Percentiles rank a stretch among this genome's conserved stretches.
Conservation (phyloP, 2,329 filamentous ascomycete genomes). For the Myriosclerotinia curreyana region DNA sequence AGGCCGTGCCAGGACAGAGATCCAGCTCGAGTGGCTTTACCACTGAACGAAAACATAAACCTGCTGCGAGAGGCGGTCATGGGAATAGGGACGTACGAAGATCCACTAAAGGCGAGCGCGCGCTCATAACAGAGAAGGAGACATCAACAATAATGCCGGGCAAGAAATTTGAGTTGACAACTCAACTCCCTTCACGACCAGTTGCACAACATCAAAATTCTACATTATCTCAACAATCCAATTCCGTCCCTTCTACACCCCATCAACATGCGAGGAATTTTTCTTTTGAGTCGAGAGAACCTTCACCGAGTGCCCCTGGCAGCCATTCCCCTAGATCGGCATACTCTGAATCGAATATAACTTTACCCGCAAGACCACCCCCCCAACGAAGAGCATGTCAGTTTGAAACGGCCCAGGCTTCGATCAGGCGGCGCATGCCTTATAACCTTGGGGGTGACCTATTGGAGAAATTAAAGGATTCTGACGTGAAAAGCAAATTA, state of each 20-base stretch:
- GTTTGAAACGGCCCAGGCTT: constrained; percentile 82
- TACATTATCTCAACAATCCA: constrained; percentile 65
- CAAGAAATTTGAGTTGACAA: constrained; percentile 38
- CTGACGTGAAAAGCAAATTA: constrained; percentile 69
- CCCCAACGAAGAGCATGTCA: constrained; percentile 66
- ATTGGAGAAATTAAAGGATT: constrained; percentile 67
- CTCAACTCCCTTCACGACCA: constrained; percentile 35
- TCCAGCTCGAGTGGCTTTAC: constrained; percentile 52
- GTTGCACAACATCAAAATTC: constrained; percentile 47
- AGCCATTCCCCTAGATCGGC: constrained; percentile 87
- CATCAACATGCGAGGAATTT: constrained; percentile 84
- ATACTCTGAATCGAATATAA: constrained; percentile 81
- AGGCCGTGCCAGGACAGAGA: constrained; percentile 49
- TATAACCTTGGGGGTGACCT: constrained; percentile 84
- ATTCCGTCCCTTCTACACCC: constrained; percentile 88
- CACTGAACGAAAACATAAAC: constrained; percentile 42
- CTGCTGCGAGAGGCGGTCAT: constrained; percentile 50
- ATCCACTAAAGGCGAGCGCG: constrained; percentile 58
- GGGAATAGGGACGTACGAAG: constrained; percentile 59
- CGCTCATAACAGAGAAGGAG: constrained; percentile 60
- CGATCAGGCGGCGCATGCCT: constrained; percentile 81
- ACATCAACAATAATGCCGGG: constrained; percentile 38
- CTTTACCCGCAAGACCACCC: constrained; percentile 64
- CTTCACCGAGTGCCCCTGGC: constrained; percentile 72
- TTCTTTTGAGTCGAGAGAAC: constrained; percentile 73